phyloP scores from a whole-genome alignment of 2,329 filamentous ascomycete species.

The Monosporascus sp. region DNA sequence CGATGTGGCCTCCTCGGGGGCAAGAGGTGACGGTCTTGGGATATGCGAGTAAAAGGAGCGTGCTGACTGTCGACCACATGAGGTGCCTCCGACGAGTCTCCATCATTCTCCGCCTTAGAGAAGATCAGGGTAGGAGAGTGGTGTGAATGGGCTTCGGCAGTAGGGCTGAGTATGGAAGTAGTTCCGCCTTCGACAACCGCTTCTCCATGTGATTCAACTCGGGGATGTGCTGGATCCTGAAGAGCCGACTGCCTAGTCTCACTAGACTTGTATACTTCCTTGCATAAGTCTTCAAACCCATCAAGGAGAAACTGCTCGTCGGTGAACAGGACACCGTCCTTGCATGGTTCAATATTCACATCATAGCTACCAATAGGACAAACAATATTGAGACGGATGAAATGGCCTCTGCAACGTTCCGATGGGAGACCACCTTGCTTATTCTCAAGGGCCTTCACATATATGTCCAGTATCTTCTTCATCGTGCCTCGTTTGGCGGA shows the following conservation, averaged over 20 bases:
- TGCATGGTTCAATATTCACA: conserved; percentile 64
- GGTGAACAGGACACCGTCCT: conserved; percentile 65
- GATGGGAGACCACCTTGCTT: conserved; percentile 15
- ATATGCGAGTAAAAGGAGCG: neutral
- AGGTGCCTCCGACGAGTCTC: neutral
- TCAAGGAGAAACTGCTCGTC: conserved; percentile 42
- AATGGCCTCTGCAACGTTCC: conserved; percentile 42
- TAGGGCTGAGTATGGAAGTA: neutral
- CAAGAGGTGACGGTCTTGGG: neutral
- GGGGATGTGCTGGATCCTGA: neutral
- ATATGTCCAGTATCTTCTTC: conserved; percentile 52
- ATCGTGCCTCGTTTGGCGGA: conserved; percentile 47
- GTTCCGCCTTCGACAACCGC: neutral
- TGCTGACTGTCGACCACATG: neutral
- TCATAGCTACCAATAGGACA: conserved; percentile 63
- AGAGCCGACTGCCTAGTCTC: neutral
- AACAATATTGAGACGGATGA: conserved; percentile 57
- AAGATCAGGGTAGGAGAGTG: neutral
- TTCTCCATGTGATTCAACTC: neutral
- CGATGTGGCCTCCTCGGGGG: neutral
- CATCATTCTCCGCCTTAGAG: neutral
- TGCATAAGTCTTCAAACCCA: conserved; percentile 41
- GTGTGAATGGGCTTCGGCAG: neutral
- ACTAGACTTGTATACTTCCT: conserved; percentile 29
- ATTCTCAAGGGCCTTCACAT: conserved; percentile 43